Base-by-base conservation (phyloP, 2,329 filamentous ascomycete species). In the Rutstroemia sp. region DNA sequence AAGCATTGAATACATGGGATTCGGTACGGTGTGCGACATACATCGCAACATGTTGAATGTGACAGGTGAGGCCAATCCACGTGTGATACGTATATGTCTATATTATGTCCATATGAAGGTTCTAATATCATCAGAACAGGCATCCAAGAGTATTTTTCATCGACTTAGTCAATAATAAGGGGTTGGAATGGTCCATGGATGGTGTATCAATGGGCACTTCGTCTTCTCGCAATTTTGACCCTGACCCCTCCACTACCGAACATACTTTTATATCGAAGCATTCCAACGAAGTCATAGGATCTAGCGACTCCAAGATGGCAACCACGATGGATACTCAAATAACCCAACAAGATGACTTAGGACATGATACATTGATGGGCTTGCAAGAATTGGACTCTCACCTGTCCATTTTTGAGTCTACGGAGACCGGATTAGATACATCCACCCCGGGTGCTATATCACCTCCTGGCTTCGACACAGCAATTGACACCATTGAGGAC, bases 301-400 rank as follows among this genome's bases (percentile, higher is more conserved):
- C 61, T 66, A 65, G 49, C 71, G 63, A 54, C 57, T 54, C 59
- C 59, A 62, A 66, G 46, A 72, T 73, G 70, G 66, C 67, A 64
- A 58, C 65, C 46, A 65, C 64, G 58, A 67, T 70, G 63, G 70
- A 69, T 53, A 59, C 62, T 61, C 69, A 69, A 62, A 61, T 66
- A 58, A 62, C 67, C 62, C 66, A 70, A 53, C 53, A 55, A 55
- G 53, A 55, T 55, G 53, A 55, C 46, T 51, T 55, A 27, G 62
- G 67, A 58, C 68, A 70, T 61, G 70, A 71, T 65, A 58, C 56
- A 18, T 61, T 69, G 61, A 71, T 69, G 67, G 68, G 70, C 34
- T 61, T 68, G 49, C 65, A 70, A 64, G 69, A 71, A 62, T 59
- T 70, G 55, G 69, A 71, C 61, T 71, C 70, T 56, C 69, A 71